phyloP scores from a whole-genome alignment of 2,329 filamentous ascomycete genomes.

The Phymatotrichopsis omnivora region DNA sequence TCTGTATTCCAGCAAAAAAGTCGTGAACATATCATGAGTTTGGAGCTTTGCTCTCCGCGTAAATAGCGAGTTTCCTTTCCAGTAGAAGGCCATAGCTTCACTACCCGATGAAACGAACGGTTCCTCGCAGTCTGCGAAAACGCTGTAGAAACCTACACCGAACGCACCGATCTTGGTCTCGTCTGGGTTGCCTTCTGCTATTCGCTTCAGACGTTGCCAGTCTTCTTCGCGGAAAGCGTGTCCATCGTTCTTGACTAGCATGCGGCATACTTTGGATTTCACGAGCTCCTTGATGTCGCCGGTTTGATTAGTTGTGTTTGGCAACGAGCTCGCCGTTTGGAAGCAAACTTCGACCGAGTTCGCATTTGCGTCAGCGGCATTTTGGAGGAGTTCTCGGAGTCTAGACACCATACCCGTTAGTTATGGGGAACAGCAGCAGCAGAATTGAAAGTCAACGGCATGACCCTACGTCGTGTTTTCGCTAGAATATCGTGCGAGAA shows the following conservation, averaged over 20 bases:
- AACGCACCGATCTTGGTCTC: conserved; percentile 97
- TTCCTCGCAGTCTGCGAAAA: conserved; percentile 96
- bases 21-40: conserved; percentile 63
- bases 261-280: conserved; percentile 73
- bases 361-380: conserved; percentile 93
- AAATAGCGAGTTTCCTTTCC: conserved; percentile 96
- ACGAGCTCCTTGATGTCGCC: conserved; percentile 36
- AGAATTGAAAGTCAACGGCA: not conserved
- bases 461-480: conserved; percentile 61
- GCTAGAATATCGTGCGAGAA: conserved; percentile 88
- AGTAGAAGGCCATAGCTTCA: conserved; percentile 97
- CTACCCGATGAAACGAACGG: conserved; percentile 89
- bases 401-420: conserved; percentile 32
- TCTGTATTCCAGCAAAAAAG: conserved; percentile 90
- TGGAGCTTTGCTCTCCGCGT: conserved; percentile 64
- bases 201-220: conserved; percentile 87
- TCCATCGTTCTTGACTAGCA: conserved; percentile 91
- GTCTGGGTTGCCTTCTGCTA: conserved; percentile 97
- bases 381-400: conserved; percentile 89
- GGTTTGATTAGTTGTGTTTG: conserved; percentile 21
- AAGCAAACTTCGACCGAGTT: conserved; percentile 82
- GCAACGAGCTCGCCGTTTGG: conserved; percentile 43
- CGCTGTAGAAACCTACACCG: conserved; percentile 96
- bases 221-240: conserved; percentile 79
- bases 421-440: conserved; percentile 2